These are phyloP conservation scores for Aspergillus arachidicola DNA, from an alignment of 2,329 filamentous ascomycete genomes.

Conservation along the genomic window DNA sequence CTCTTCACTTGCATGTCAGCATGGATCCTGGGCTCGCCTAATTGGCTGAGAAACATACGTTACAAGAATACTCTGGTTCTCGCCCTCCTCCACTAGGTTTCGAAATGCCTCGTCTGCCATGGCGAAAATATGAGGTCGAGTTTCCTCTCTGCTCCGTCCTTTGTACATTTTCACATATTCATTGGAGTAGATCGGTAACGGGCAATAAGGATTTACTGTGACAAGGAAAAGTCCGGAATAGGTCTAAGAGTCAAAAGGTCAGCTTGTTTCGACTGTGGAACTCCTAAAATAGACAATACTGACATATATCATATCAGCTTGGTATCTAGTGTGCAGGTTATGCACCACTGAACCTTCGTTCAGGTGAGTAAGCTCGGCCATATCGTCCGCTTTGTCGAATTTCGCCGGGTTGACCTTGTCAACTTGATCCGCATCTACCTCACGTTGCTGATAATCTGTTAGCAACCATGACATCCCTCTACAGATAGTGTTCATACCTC, in stretches of 20 bases:
- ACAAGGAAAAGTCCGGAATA: conserved; percentile 97
- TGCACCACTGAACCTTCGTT: conserved; percentile 98
- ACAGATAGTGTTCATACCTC: conserved; percentile 59
- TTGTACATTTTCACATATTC: conserved; percentile 99
- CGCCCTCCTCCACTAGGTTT: conserved; percentile 89
- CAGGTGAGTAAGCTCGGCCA: conserved; percentile 96
- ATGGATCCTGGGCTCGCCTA: neutral
- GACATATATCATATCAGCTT: conserved; percentile 88
- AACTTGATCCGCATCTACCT: conserved; percentile 81
- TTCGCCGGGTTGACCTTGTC: conserved; percentile 99
- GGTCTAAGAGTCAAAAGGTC: conserved; percentile 56
- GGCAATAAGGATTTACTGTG: conserved; percentile 94
- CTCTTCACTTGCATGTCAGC: conserved; percentile 45
- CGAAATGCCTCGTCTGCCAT: conserved; percentile 97
- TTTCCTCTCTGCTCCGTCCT: conserved; percentile 86
- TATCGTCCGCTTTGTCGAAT: conserved; percentile 98
- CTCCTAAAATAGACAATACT: conserved; percentile 27
- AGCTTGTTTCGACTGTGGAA: neutral
- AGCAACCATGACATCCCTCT: conserved; percentile 17
- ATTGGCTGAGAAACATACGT: conserved; percentile 56
- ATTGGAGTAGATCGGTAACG: conserved; percentile 90
- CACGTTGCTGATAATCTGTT: conserved; percentile 67
- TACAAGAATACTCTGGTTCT: conserved; percentile 96
- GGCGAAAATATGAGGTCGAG: conserved; percentile 94
- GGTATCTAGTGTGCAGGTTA: conserved; percentile 92